phyloP scores from a whole-genome alignment of 805 yeast genomes.

The Cyberlindnera japonica region DNA sequence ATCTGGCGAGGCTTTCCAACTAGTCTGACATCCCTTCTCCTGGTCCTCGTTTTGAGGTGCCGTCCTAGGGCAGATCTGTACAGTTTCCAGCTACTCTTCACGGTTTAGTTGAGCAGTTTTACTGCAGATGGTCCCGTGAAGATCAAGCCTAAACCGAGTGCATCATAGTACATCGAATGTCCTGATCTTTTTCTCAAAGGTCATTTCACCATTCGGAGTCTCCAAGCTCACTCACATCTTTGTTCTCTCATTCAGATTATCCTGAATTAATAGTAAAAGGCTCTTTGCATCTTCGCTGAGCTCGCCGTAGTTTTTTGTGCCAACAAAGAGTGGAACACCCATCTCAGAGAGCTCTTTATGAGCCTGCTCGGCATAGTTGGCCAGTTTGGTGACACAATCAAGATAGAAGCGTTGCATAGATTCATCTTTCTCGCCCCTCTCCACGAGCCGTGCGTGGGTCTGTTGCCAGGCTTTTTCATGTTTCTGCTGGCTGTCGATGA shows the following conservation, averaged over 20 bases:
- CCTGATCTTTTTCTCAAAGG: background rate
- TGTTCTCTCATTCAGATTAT: background rate
- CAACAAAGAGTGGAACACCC: constrained; percentile 9
- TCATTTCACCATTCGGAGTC: constrained; percentile 26
- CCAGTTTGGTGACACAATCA: constrained; percentile 6
- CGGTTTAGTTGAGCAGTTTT: too few species aligned
- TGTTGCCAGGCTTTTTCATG: constrained; percentile 3
- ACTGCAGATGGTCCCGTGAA: background rate
- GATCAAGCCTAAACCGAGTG: constrained; percentile 16
- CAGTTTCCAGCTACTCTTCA: background rate
- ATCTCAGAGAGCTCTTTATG: constrained; percentile 2
- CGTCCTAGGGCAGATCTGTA: constrained; percentile 17
- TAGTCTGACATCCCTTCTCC: constrained; percentile 19
- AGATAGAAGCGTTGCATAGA: constrained; percentile 1
- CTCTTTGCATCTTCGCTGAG: constrained; percentile 4
- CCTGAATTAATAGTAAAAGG: constrained; percentile 7
- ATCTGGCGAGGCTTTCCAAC: constrained; percentile 9
- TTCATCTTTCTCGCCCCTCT: background rate
- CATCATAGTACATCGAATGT: constrained; percentile 30
- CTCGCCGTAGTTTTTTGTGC: constrained; percentile 1
- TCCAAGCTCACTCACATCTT: constrained; percentile 29
- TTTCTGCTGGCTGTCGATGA: constrained; percentile 7
- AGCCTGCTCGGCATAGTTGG: constrained; percentile 2
- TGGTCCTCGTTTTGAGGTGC: constrained; percentile 23
- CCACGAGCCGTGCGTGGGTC: background rate